phyloP scores from a whole-genome alignment of 2,329 filamentous ascomycete species.

The Paraphaeosphaeria minitans region DNA sequence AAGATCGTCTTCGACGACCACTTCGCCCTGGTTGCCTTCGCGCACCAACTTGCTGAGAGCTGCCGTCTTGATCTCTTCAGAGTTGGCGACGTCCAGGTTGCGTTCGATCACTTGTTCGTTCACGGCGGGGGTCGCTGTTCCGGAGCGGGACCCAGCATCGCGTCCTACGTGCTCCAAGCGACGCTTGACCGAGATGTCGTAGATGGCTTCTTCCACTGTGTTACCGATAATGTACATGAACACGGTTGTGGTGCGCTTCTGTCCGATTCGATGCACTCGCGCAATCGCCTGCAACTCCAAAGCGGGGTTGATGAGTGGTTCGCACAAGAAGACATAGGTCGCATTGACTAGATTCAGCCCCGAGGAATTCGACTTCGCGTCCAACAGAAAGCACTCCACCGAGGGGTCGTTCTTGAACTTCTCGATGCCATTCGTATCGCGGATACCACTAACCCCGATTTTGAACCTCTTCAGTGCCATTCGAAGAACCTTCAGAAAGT shows the following conservation, averaged over 20 bases:
- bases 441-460: slow-evolving; percentile 75
- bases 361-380: slow-evolving; percentile 85
- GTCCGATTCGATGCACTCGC: slow-evolving; percentile 92
- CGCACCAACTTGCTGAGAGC: slow-evolving; percentile 73
- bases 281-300: slow-evolving; percentile 95
- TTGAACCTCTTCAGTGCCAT: slow-evolving; percentile 72
- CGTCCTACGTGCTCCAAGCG: slow-evolving; percentile 76
- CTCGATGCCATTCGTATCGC: slow-evolving; percentile 69
- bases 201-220: slow-evolving; percentile 90
- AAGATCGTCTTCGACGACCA: slow-evolving; percentile 77
- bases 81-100: slow-evolving; percentile 79
- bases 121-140: slow-evolving; percentile 44
- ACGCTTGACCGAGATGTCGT: slow-evolving; percentile 80
- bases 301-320: slow-evolving; percentile 90
- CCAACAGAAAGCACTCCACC: slow-evolving; percentile 83
- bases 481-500: slow-evolving; percentile 76
- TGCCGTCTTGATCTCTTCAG: slow-evolving; percentile 78
- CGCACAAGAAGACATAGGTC: slow-evolving; percentile 91
- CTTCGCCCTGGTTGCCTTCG: slow-evolving; percentile 74
- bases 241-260: slow-evolving; percentile 84
- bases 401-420: slow-evolving; percentile 76
- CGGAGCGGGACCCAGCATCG: slow-evolving; percentile 15
- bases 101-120: slow-evolving; percentile 57
- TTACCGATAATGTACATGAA: slow-evolving; percentile 94
- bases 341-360: slow-evolving; percentile 92